Evolutionary conservation across 1,284 basidiomycete species (phyloP).

Genomic region (Somion occarium): DNA sequence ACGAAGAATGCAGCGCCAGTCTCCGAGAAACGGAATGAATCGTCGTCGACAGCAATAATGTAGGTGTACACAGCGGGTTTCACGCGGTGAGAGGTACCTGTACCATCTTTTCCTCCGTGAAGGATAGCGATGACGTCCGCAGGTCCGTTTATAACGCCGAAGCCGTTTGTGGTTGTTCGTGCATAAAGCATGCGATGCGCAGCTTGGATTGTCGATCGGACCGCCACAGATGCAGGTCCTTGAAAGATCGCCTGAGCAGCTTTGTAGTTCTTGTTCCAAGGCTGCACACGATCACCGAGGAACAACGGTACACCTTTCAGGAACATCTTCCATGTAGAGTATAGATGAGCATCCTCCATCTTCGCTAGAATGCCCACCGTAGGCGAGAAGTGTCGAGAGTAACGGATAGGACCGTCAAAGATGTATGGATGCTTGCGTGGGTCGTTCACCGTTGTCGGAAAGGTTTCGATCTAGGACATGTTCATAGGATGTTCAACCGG

Average conservation of each 20-base stretch:
- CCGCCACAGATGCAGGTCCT: constrained; percentile 53
- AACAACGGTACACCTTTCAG: constrained; percentile 54
- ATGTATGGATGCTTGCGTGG: constrained; percentile 45
- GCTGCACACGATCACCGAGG: constrained; percentile 57
- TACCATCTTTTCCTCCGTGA: constrained; percentile 33
- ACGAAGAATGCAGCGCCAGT: constrained; percentile 79
- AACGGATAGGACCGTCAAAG: constrained; percentile 72
- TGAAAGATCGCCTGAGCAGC: constrained; percentile 69
- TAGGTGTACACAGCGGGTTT: constrained; percentile 79
- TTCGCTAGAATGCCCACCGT: constrained; percentile 60
- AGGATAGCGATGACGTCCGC: constrained; percentile 48
- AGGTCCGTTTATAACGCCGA: constrained; percentile 48
- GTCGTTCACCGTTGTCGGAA: constrained; percentile 30
- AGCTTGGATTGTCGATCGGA: constrained; percentile 63
- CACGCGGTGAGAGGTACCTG: constrained; percentile 44
- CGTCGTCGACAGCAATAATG: constrained; percentile 64
- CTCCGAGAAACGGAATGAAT: constrained; percentile 72
- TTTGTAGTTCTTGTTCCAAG: constrained; percentile 62
- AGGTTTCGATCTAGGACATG: constrained; percentile 34
- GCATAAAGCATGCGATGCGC: constrained; percentile 74
- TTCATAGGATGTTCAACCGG: not conserved
- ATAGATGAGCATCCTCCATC: constrained; percentile 58
- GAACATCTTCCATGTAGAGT: constrained; percentile 77
- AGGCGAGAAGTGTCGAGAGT: constrained; percentile 63
- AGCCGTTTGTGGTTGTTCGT: constrained; percentile 55